These are phyloP conservation scores for Henckelia pumila DNA, from an alignment of 257 asterid genomes.

Conservation along the genomic window DNA sequence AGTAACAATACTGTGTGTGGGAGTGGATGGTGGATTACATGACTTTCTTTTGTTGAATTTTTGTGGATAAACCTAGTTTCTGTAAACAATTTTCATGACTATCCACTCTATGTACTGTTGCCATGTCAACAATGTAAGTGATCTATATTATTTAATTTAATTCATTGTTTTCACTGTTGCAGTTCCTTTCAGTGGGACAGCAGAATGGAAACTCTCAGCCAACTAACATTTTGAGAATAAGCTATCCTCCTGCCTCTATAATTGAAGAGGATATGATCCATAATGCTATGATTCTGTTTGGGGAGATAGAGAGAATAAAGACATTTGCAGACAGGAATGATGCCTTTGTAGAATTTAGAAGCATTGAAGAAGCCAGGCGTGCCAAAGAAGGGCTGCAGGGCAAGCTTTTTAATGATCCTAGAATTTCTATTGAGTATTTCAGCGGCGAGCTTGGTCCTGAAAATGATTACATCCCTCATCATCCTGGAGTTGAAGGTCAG, in stretches of 20 bases:
- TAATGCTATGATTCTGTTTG: slow-evolving; percentile 90
- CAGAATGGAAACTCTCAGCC: slow-evolving; percentile 52
- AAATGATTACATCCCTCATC: slow-evolving; percentile 35
- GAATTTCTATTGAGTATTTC: slow-evolving; percentile 72
- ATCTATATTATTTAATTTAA: neutral
- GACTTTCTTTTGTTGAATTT: slow-evolving; percentile 8
- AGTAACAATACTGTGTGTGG: slow-evolving; percentile 6
- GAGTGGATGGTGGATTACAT: slow-evolving; percentile 14
- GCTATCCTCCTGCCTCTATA: slow-evolving; percentile 78
- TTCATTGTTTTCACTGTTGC: slow-evolving; percentile 41
- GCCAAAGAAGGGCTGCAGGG: slow-evolving; percentile 97
- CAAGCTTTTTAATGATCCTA: slow-evolving; percentile 82
- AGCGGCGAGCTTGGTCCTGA: slow-evolving; percentile 50
- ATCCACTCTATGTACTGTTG: slow-evolving; percentile 1
- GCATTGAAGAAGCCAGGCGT: slow-evolving; percentile 88
- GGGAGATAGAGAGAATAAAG: slow-evolving; percentile 90
- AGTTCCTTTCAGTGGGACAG: slow-evolving; percentile 48
- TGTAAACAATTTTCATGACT: slow-evolving; percentile 9
- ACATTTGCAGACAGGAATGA: slow-evolving; percentile 63
- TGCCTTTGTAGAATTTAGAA: slow-evolving; percentile 89
- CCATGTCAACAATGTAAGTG: slow-evolving; percentile 13
- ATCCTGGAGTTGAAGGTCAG: slow-evolving; percentile 56
- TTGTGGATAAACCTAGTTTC: slow-evolving; percentile 9
- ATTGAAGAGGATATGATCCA: slow-evolving; percentile 94
- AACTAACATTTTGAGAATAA: slow-evolving; percentile 67